Percentiles rank a stretch among this genome's conserved stretches.
phyloP scores from a whole-genome alignment of 306 rosid species.

The Dalbergia cultrata region DNA sequence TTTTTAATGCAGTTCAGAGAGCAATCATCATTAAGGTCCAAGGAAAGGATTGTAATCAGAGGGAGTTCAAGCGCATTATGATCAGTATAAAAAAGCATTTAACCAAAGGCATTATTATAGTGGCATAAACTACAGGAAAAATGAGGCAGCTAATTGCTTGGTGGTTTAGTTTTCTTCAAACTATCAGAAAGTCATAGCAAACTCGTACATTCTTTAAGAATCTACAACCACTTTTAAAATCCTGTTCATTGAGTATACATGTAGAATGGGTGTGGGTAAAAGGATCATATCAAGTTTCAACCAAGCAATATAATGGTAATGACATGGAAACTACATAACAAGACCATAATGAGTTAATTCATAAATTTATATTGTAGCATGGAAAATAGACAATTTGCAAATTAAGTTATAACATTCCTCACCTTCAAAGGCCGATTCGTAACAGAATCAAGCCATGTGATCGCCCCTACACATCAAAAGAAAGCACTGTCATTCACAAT shows the following conservation, averaged over 20 bases:
- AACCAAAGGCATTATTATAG: conserved; percentile 10
- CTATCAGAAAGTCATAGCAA: conserved; percentile 27
- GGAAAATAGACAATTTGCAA: conserved; percentile 33
- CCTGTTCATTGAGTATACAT: conserved; percentile 6
- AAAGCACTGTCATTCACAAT: conserved; percentile 40
- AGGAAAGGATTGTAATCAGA: conserved; percentile 34
- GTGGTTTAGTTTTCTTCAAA: conserved; percentile 31
- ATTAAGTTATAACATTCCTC: conserved; percentile 39
- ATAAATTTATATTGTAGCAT: conserved; percentile 22
- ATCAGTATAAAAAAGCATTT: conserved; percentile 26
- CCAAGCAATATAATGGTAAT: conserved; percentile 21
- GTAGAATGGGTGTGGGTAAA: conserved; percentile 16
- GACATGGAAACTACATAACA: neutral
- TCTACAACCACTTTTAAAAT: conserved; percentile 29
- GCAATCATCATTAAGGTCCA: conserved; percentile 22
- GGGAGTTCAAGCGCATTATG: conserved; percentile 30
- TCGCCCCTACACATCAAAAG: conserved; percentile 68
- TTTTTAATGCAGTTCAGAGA: conserved; percentile 11
- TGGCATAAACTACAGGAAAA: conserved; percentile 11
- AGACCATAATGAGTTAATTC: conserved; percentile 31
- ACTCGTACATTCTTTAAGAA: conserved; percentile 12
- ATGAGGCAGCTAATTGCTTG: conserved; percentile 34
- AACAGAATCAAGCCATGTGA: conserved; percentile 93
- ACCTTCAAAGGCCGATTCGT: conserved; percentile 94
- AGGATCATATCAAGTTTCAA: conserved; percentile 31